Conservation (phyloP, 140 eudicot species). For the Cichorium intybus region DNA sequence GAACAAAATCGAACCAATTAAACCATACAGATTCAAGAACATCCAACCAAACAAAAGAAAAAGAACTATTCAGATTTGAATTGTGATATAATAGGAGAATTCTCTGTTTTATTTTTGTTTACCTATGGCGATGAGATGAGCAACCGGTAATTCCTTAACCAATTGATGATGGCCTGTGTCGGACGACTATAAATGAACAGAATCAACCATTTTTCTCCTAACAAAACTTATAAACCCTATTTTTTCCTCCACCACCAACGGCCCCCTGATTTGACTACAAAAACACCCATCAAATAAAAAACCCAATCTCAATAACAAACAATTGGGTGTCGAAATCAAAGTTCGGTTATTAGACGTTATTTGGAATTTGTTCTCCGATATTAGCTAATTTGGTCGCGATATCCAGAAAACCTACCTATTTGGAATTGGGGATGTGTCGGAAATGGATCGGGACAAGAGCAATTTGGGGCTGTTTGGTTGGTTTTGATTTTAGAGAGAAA, state of each 20-base stretch:
- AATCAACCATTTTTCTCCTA: slow-evolving; percentile 89
- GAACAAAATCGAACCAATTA: not conserved
- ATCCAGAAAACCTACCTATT: slow-evolving; percentile 28
- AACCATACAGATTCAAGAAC: not conserved
- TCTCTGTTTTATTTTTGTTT: not conserved
- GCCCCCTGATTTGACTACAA: slow-evolving; percentile 37
- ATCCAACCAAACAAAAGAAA: too few relatives aligned
- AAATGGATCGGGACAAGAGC: too few relatives aligned
- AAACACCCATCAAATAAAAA: slow-evolving; percentile 45
- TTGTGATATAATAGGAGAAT: not conserved
- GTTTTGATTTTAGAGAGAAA: too few relatives aligned
- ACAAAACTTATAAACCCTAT: slow-evolving; percentile 55
- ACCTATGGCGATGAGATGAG: slow-evolving; percentile 87
- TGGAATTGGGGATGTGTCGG: too few relatives aligned
- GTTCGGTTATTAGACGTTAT: slow-evolving; percentile 4
- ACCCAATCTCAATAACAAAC: not conserved
- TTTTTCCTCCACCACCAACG: slow-evolving; percentile 35
- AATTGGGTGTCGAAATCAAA: not conserved
- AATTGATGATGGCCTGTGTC: slow-evolving; percentile 54
- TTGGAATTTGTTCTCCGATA: not conserved
- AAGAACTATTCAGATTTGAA: not conserved
- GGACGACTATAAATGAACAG: slow-evolving; percentile 47
- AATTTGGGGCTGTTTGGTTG: too few relatives aligned
- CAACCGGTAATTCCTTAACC: slow-evolving; percentile 71
- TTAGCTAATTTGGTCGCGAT: not conserved